These are phyloP conservation scores for Talaromyces sp. DNA, from an alignment of 2,329 filamentous ascomycete species.

Conservation along the genomic window DNA sequence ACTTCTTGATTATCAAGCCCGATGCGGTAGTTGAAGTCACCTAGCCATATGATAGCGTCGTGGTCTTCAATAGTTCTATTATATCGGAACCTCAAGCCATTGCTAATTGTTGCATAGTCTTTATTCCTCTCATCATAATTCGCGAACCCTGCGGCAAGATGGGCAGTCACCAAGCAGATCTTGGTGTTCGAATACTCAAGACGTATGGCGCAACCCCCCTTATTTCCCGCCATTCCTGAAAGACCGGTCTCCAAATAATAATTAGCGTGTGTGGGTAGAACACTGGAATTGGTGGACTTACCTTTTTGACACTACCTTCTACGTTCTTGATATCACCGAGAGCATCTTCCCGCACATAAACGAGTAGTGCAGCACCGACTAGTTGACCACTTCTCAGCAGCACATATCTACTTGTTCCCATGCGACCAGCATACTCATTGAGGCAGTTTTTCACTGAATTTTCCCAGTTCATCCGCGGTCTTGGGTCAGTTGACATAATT, in stretches of 20 bases:
- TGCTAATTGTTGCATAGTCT: slow-evolving; percentile 85
- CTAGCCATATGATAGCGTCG: slow-evolving; percentile 87
- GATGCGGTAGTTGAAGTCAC: slow-evolving; percentile 98
- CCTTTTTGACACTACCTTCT: slow-evolving; percentile 91
- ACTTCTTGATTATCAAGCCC: slow-evolving; percentile 76
- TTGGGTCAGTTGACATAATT: slow-evolving; percentile 97
- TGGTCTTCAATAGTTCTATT: slow-evolving; percentile 91
- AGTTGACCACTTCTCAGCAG: slow-evolving; percentile 87
- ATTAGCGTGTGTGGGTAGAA: background rate
- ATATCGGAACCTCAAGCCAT: slow-evolving; percentile 83
- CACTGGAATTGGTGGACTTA: slow-evolving; percentile 21
- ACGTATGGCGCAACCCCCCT: slow-evolving; percentile 92
- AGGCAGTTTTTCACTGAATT: slow-evolving; percentile 71
- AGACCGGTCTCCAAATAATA: slow-evolving; percentile 64
- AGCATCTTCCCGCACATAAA: slow-evolving; percentile 79
- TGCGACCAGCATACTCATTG: slow-evolving; percentile 64
- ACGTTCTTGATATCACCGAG: slow-evolving; percentile 89
- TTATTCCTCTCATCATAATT: slow-evolving; percentile 96
- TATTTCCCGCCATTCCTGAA: slow-evolving; percentile 96
- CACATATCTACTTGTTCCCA: slow-evolving; percentile 76
- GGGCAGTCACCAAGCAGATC: slow-evolving; percentile 92
- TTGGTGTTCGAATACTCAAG: slow-evolving; percentile 92
- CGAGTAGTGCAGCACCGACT: slow-evolving; percentile 85
- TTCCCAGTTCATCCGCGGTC: slow-evolving; percentile 82
- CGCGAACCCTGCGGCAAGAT: slow-evolving; percentile 90